A percentile compares a stretch with the other conserved stretches of the same genome.
phyloP scores from a whole-genome alignment of 331 rosid genomes.

The Quercus lobata region DNA sequence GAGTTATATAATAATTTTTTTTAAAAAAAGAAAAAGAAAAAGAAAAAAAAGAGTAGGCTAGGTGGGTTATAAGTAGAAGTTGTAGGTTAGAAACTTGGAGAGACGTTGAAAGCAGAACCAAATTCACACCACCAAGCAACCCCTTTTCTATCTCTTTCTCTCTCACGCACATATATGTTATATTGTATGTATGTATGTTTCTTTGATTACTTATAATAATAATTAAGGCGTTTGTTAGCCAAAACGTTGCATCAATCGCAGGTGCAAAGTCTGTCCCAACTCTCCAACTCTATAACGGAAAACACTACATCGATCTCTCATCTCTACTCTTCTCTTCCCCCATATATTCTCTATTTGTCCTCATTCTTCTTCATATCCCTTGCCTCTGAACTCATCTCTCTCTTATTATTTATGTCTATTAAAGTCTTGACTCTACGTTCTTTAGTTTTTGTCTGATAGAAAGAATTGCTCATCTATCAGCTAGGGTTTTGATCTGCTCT shows the following conservation, averaged over 20 bases:
- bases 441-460: background rate
- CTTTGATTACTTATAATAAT: conserved; percentile 20
- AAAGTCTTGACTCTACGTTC: background rate
- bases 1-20: background rate
- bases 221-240: conserved; percentile 65
- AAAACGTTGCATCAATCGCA: conserved; percentile 85
- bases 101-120: conserved; percentile 99
- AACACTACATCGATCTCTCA: conserved; percentile 27
- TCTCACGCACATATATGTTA: conserved; percentile 11
- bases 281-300: conserved; percentile 86
- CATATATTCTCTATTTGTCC: conserved; percentile 39
- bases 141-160: conserved; percentile 25
- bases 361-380: background rate
- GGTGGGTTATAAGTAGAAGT: conserved; percentile 98
- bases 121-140: conserved; percentile 82
- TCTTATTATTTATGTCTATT: background rate
- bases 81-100: conserved; percentile 94
- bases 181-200: conserved; percentile 1
- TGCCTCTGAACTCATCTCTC: conserved; percentile 1
- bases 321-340: conserved; percentile 36
- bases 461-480: background rate
- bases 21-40: too few relatives aligned
- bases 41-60: conserved; percentile 6
- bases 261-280: conserved; percentile 80
- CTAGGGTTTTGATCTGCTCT: conserved; percentile 26